A percentile compares a stretch with the other conserved stretches of the same genome.
phyloP scores from a whole-genome alignment of 192 early-diverging fungal species.

The Coemansia sp. region DNA sequence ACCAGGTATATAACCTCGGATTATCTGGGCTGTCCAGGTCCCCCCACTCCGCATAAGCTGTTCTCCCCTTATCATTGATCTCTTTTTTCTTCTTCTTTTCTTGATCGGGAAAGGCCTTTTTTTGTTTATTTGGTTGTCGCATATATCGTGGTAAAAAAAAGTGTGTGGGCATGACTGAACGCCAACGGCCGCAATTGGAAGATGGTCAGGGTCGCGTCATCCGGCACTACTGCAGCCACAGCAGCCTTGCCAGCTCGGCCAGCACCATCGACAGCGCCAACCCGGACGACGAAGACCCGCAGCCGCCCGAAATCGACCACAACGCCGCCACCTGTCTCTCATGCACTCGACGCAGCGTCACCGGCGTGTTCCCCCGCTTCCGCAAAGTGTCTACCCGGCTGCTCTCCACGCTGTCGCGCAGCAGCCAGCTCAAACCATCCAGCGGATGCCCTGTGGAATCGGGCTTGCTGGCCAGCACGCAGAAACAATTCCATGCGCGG shows the following conservation, averaged over 20 bases:
- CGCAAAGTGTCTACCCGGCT: slow-evolving; percentile 37
- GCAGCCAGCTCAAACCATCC: slow-evolving; percentile 21
- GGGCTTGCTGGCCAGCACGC: slow-evolving; percentile 10
- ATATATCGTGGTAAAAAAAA: neutral
- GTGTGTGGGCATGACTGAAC: slow-evolving; percentile 26
- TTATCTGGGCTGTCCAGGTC: too few species aligned
- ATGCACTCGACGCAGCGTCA: slow-evolving; percentile 42
- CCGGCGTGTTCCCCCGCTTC: slow-evolving; percentile 40
- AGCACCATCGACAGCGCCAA: slow-evolving; percentile 11
- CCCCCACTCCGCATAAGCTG: too few species aligned
- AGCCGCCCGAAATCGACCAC: slow-evolving; percentile 22
- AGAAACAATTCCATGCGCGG: neutral
- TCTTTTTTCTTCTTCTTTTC: neutral
- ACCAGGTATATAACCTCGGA: too few species aligned
- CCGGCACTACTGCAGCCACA: slow-evolving; percentile 30
- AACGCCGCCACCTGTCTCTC: slow-evolving; percentile 30
- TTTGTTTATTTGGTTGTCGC: slow-evolving; percentile 1
- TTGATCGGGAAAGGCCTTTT: slow-evolving; percentile 3
- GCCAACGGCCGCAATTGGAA: slow-evolving; percentile 13
- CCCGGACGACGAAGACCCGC: neutral
- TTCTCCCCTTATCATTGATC: neutral
- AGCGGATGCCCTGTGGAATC: slow-evolving; percentile 17
- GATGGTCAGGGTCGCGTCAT: slow-evolving; percentile 20
- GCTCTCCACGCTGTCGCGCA: slow-evolving; percentile 22
- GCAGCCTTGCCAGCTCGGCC: slow-evolving; percentile 19